Evolutionary conservation across 2,329 filamentous ascomycete genomes (phyloP).

Genomic region (Leptographium lundbergii): DNA sequence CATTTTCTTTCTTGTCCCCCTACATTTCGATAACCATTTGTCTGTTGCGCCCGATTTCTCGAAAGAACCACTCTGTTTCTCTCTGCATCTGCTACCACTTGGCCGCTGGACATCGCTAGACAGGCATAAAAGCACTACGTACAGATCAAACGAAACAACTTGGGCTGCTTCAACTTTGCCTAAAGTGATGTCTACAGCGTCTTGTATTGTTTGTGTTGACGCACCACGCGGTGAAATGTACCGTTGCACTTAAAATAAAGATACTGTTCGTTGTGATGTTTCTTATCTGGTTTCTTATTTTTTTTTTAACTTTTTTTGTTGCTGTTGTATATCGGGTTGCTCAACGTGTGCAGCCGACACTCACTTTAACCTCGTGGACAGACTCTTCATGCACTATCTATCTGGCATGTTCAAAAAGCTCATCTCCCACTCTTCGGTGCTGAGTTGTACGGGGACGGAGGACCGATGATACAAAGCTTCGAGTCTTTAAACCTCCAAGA

Average conservation of each 20-base stretch:
- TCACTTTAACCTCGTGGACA: slow-evolving; percentile 61
- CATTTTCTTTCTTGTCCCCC: too few species aligned
- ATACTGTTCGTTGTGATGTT: neutral
- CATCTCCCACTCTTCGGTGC: slow-evolving; percentile 52
- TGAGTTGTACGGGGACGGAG: slow-evolving; percentile 50
- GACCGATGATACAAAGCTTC: slow-evolving; percentile 24
- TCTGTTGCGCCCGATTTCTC: too few species aligned
- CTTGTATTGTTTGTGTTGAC: neutral
- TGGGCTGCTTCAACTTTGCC: neutral
- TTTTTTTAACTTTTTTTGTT: slow-evolving; percentile 16
- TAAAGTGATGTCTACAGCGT: neutral
- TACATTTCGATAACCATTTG: too few species aligned
- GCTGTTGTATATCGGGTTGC: slow-evolving; percentile 25
- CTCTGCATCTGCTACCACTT: too few species aligned
- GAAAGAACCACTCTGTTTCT: too few species aligned
- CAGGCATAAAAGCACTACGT: too few species aligned
- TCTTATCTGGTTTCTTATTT: slow-evolving; percentile 10
- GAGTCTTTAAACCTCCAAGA: neutral
- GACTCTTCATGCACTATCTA: slow-evolving; percentile 20
- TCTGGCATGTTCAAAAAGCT: slow-evolving; percentile 9
- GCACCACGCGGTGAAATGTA: neutral
- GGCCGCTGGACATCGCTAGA: too few species aligned
- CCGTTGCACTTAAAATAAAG: neutral
- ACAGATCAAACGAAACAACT: too few species aligned
- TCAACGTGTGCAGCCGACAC: slow-evolving; percentile 50